A percentile compares a stretch with the other conserved stretches of the same genome.
Conservation (phyloP, 352 stramenopile genomes). For the Phytophthora agathidicida region DNA sequence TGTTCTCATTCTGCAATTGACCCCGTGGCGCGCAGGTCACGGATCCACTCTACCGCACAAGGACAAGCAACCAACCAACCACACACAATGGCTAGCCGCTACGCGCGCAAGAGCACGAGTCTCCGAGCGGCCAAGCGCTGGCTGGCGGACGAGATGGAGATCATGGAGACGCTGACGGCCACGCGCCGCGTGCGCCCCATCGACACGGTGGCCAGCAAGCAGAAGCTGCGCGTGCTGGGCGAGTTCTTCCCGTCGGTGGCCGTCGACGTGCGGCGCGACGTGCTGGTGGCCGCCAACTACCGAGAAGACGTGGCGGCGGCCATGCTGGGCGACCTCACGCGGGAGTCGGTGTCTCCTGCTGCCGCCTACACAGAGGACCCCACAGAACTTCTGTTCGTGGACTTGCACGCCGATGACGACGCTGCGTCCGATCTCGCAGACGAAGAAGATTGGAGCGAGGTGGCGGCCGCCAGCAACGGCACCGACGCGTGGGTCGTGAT, state of each 20-base stretch:
- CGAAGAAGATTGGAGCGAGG: constrained; percentile 67
- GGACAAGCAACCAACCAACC: neutral
- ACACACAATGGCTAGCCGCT: constrained; percentile 28
- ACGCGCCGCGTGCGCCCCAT: constrained; percentile 31
- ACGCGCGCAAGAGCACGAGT: constrained; percentile 37
- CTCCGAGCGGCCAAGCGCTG: constrained; percentile 38
- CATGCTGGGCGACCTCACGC: constrained; percentile 63
- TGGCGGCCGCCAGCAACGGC: constrained; percentile 31
- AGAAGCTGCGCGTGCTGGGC: constrained; percentile 51
- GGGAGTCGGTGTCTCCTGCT: constrained; percentile 18
- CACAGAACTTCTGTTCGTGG: constrained; percentile 41
- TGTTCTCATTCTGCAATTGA: constrained; percentile 33
- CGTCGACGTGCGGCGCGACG: constrained; percentile 58
- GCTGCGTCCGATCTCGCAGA: constrained; percentile 36
- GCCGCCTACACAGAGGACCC: constrained; percentile 2
- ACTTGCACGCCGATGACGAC: constrained; percentile 43
- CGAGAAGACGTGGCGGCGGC: constrained; percentile 63
- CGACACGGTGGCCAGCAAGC: constrained; percentile 45
- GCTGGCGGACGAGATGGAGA: constrained; percentile 38
- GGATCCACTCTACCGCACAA: neutral
- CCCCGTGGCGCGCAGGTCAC: neutral
- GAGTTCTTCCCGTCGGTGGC: constrained; percentile 65
- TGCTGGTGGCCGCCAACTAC: constrained; percentile 70
- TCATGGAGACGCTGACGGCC: constrained; percentile 30
- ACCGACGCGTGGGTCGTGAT: constrained; percentile 58